phyloP scores from a whole-genome alignment of 805 yeast genomes.

The Saccharomycopsis vini region DNA sequence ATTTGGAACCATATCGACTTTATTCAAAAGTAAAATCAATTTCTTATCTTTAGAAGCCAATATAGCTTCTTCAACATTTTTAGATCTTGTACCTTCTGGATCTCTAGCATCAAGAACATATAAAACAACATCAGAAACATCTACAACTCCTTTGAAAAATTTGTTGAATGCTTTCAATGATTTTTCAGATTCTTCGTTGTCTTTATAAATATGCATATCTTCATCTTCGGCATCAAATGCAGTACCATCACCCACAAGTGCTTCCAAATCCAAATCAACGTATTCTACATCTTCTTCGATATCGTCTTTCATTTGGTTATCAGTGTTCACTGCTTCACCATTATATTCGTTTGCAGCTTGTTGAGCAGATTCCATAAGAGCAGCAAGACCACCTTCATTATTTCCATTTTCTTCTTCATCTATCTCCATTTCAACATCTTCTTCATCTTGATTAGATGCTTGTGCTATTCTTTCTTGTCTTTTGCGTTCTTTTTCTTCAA shows the following conservation, averaged over 20 bases:
- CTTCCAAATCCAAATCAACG: conserved; percentile 30
- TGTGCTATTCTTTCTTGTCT: conserved; percentile 41
- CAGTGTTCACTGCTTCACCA: conserved; percentile 40
- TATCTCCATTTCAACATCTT: conserved; percentile 31
- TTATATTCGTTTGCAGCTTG: conserved; percentile 71
- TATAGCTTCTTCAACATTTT: conserved; percentile 84
- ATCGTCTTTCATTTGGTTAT: conserved; percentile 35
- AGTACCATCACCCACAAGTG: conserved; percentile 26
- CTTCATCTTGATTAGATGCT: conserved; percentile 31
- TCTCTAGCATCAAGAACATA: conserved; percentile 97
- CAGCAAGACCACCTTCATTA: conserved; percentile 56
- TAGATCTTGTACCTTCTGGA: conserved; percentile 90
- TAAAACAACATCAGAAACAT: conserved; percentile 80
- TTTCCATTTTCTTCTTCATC: conserved; percentile 36
- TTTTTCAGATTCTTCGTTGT: conserved; percentile 47
- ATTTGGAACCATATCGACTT: conserved; percentile 88
- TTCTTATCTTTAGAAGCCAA: conserved; percentile 65
- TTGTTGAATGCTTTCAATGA: conserved; percentile 90
- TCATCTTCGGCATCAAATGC: conserved; percentile 31
- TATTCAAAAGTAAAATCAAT: conserved; percentile 77
- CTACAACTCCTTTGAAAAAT: conserved; percentile 87
- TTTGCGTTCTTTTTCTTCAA: conserved; percentile 43
- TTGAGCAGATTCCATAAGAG: conserved; percentile 84
- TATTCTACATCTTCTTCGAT: conserved; percentile 40
- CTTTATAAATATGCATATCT: conserved; percentile 33